These are phyloP conservation scores for Avena insularis DNA, from an alignment of 176 grass and related monocot genomes.

Conservation along the genomic window DNA sequence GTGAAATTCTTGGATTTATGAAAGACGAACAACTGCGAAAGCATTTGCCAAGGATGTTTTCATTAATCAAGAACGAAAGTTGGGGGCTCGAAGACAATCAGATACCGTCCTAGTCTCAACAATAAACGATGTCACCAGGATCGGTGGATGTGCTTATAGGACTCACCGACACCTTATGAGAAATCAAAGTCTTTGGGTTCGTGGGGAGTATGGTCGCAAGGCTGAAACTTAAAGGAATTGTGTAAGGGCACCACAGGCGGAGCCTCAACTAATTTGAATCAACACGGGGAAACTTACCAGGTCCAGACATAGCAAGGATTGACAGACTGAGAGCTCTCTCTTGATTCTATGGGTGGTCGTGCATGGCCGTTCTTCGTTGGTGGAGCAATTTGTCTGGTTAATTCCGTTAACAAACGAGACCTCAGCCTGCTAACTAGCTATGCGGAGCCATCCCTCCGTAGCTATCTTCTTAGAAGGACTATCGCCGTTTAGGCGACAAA, in stretches of 20 bases:
- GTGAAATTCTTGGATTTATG: slow-evolving; percentile 91
- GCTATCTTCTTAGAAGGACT: slow-evolving; percentile 96
- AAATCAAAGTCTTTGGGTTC: slow-evolving; percentile 89
- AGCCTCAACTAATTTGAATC: slow-evolving; percentile 54
- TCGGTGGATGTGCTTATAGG: slow-evolving; percentile 67
- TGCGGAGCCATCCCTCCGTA: slow-evolving; percentile 58
- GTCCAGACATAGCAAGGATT: slow-evolving; percentile 75
- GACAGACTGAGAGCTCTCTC: background rate
- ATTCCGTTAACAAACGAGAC: slow-evolving; percentile 42
- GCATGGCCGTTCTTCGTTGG: too few species aligned
- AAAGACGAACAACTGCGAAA: slow-evolving; percentile 77
- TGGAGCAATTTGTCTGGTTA: too few species aligned
- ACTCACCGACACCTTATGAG: slow-evolving; percentile 80
- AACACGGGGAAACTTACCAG: slow-evolving; percentile 60
- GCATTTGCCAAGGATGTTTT: slow-evolving; percentile 81
- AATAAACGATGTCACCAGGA: slow-evolving; percentile 68
- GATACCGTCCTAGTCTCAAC: slow-evolving; percentile 74
- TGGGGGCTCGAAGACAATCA: slow-evolving; percentile 70
- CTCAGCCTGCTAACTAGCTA: slow-evolving; percentile 73
- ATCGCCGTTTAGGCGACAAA: slow-evolving; percentile 73
- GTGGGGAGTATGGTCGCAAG: slow-evolving; percentile 38
- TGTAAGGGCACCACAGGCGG: slow-evolving; percentile 40
- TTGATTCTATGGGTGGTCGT: too few species aligned
- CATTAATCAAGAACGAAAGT: slow-evolving; percentile 75
- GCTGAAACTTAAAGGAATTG: slow-evolving; percentile 46